phyloP scores from a whole-genome alignment of 176 grass and related monocot genomes.

The Chrysopogon serrulatus region DNA sequence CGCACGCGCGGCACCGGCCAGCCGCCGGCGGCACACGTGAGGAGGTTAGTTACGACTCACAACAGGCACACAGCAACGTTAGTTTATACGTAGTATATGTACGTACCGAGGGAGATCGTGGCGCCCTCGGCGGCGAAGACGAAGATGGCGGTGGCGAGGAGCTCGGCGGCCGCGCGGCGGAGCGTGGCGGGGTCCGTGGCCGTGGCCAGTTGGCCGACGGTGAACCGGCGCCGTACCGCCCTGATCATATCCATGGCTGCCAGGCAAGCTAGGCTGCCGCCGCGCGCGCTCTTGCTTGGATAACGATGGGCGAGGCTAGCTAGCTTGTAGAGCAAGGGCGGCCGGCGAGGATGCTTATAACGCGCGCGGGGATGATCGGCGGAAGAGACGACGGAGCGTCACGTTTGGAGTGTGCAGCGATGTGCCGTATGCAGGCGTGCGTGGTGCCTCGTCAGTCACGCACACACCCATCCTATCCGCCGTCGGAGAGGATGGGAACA shows the following conservation, averaged over 20 bases:
- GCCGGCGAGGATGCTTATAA: background rate
- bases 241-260: background rate
- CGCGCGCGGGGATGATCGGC: background rate
- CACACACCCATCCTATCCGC: background rate
- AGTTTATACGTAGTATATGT: too few relatives aligned
- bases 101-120: slow-evolving; percentile 25
- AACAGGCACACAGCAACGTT: background rate
- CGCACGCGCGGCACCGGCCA: background rate
- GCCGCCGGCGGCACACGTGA: background rate
- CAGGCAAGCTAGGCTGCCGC: background rate
- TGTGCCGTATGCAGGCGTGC: too few relatives aligned
- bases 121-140: slow-evolving; percentile 44
- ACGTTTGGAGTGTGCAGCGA: background rate
- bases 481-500: background rate
- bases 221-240: background rate
- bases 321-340: too few relatives aligned
- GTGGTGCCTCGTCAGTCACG: slow-evolving; percentile 6
- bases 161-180: slow-evolving; percentile 27
- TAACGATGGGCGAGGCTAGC: background rate
- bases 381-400: background rate
- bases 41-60: background rate
- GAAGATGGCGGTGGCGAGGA: slow-evolving; percentile 32
- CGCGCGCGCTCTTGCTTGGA: background rate
- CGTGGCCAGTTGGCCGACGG: slow-evolving; percentile 13
- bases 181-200: slow-evolving; percentile 10